Evolutionary conservation across 148 eudicot genomes (phyloP).

Genomic region (Fallopia convolvulus): DNA sequence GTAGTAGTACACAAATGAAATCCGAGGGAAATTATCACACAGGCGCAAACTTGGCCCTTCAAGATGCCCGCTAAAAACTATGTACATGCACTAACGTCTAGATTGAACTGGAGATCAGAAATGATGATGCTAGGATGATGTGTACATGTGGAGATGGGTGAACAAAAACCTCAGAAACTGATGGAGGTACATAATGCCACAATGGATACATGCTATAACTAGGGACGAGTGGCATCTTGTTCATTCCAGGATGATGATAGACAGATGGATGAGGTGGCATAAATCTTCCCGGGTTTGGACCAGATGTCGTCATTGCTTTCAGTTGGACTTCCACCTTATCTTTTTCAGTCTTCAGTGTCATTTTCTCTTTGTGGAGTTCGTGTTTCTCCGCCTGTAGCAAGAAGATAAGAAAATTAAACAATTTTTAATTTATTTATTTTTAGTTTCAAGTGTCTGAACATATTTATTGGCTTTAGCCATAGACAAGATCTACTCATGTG

Average conservation of each 20-base stretch:
- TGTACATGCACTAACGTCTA: background rate
- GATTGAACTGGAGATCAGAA: background rate
- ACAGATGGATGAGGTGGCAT: constrained; percentile 45
- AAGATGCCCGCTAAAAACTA: constrained; percentile 10
- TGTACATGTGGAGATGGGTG: constrained; percentile 20
- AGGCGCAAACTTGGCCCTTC: constrained; percentile 2
- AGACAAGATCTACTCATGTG: background rate
- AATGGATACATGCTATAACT: constrained; percentile 71
- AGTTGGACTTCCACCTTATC: constrained; percentile 70
- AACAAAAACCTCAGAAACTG: constrained; percentile 19
- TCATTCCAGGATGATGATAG: constrained; percentile 50
- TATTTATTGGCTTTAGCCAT: background rate
- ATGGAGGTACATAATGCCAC: constrained; percentile 81
- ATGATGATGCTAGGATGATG: constrained; percentile 8
- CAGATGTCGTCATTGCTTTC: constrained; percentile 34
- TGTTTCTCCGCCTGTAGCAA: constrained; percentile 71
- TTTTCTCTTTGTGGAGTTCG: constrained; percentile 93
- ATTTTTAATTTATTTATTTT: background rate
- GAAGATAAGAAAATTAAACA: background rate
- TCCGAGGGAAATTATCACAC: constrained; percentile 3
- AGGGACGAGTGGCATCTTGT: constrained; percentile 66
- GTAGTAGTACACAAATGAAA: background rate
- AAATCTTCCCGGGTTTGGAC: constrained; percentile 40
- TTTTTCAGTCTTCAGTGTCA: constrained; percentile 52
- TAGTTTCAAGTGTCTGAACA: background rate